Conservation (phyloP, 306 rosid species). For the Malus fusca region DNA sequence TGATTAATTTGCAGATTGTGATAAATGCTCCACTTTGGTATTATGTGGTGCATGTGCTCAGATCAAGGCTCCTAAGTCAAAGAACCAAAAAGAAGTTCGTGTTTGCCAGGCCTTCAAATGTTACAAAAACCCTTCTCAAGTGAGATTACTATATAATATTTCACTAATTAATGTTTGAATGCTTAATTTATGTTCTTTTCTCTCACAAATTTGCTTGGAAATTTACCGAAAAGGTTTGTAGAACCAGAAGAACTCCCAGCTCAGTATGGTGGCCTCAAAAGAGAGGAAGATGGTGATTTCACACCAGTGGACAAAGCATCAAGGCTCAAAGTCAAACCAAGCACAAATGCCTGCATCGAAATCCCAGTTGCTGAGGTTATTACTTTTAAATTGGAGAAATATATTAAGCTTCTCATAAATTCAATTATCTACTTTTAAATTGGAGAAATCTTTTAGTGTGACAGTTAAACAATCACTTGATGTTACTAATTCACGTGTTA, state of each 20-base stretch:
- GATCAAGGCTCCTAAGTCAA: conserved; percentile 41
- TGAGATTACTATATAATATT: background rate
- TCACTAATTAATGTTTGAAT: background rate
- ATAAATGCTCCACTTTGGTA: conserved; percentile 78
- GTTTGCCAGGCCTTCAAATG: conserved; percentile 50
- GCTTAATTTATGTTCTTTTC: background rate
- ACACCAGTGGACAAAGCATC: conserved; percentile 43
- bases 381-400: too few species aligned
- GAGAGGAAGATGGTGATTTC: conserved; percentile 58
- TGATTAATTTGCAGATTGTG: conserved; percentile 39
- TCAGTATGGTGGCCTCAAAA: conserved; percentile 71
- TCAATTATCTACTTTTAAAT: background rate
- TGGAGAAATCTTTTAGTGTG: background rate
- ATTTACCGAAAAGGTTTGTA: conserved; percentile 35
- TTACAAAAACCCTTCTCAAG: conserved; percentile 62
- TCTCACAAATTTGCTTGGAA: background rate
- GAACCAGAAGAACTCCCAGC: conserved; percentile 68
- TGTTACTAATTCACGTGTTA: background rate
- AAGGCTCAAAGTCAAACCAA: conserved; percentile 42
- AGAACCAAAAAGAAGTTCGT: conserved; percentile 51
- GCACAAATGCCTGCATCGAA: conserved; percentile 30
- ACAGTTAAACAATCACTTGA: background rate
- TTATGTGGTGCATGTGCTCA: conserved; percentile 44
- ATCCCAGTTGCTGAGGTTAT: conserved; percentile 58
- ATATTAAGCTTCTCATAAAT: background rate